Conservation (phyloP, 1,284 basidiomycete species). For the Moesziomyces parantarcticus region DNA sequence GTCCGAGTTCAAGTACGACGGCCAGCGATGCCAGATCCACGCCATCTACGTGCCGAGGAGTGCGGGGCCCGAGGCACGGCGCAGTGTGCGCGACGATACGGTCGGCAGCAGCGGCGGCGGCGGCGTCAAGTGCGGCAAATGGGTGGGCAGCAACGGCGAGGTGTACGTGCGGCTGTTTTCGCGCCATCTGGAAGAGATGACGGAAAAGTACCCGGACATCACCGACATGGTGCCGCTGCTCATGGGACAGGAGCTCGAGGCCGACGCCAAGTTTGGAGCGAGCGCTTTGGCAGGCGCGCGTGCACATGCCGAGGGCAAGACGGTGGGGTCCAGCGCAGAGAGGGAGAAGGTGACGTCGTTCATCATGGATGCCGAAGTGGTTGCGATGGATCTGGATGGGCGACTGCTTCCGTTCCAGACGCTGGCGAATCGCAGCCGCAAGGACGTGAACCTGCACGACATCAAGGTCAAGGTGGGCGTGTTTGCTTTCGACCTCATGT, state of each 20-base stretch:
- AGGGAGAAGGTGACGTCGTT: slow-evolving; percentile 72
- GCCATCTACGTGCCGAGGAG: slow-evolving; percentile 67
- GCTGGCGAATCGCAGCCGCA: slow-evolving; percentile 54
- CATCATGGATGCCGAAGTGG: slow-evolving; percentile 83
- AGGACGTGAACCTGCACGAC: slow-evolving; percentile 60
- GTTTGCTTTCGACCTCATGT: slow-evolving; percentile 64
- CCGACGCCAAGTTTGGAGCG: slow-evolving; percentile 15
- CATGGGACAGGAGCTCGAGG: slow-evolving; percentile 46
- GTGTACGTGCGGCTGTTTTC: slow-evolving; percentile 81
- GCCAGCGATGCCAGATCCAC: slow-evolving; percentile 87
- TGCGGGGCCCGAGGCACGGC: slow-evolving; percentile 35
- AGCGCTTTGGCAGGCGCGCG: no score
- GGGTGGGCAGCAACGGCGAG: slow-evolving; percentile 53
- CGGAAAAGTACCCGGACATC: slow-evolving; percentile 88
- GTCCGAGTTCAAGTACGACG: slow-evolving; percentile 83
- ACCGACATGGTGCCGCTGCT: slow-evolving; percentile 70
- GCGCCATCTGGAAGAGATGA: slow-evolving; percentile 91
- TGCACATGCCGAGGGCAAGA: no score
- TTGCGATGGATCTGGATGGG: slow-evolving; percentile 56
- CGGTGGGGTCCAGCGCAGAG: no score
- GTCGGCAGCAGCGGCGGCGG: slow-evolving; percentile 11
- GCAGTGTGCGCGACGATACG: slow-evolving; percentile 28
- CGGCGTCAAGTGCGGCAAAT: slow-evolving; percentile 48
- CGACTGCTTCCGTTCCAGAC: slow-evolving; percentile 65
- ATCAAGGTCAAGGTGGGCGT: slow-evolving; percentile 65